These are phyloP conservation scores for Zoysia matrella DNA, from an alignment of 202 grass and related monocot species.

Conservation along the genomic window DNA sequence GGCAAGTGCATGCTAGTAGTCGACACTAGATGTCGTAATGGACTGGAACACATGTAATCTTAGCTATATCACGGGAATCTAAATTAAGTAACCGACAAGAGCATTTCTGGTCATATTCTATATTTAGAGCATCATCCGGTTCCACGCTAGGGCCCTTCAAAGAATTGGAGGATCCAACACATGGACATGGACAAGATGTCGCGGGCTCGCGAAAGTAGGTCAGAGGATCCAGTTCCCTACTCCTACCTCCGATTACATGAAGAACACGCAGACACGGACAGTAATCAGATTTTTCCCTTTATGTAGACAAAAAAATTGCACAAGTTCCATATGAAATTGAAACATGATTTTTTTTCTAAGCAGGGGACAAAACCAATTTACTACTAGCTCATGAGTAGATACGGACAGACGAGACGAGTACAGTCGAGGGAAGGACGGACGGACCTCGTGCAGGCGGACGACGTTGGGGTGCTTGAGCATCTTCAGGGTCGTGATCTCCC, in stretches of 20 bases:
- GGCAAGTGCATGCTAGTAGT: background rate
- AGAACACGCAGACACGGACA: too few species aligned
- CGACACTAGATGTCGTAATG: background rate
- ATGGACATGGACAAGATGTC: background rate
- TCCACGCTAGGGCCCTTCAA: background rate
- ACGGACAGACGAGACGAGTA: too few species aligned
- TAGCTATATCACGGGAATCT: background rate
- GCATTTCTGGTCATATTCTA: background rate
- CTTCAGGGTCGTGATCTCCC: slow-evolving; percentile 79
- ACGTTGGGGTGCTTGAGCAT: slow-evolving; percentile 51
- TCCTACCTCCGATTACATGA: too few species aligned
- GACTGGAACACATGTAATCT: background rate
- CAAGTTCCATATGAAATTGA: too few species aligned
- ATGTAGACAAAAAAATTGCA: too few species aligned
- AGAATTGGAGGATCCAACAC: slow-evolving; percentile 26
- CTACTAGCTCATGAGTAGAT: too few species aligned
- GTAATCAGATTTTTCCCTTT: too few species aligned
- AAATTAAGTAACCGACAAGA: background rate
- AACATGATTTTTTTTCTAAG: too few species aligned
- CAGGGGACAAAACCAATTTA: too few species aligned
- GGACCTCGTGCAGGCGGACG: slow-evolving; percentile 69
- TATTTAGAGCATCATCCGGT: background rate
- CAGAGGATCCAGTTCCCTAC: too few species aligned
- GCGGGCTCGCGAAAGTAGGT: background rate
- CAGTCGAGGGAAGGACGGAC: too few species aligned